Percentiles rank a stretch among this genome's conserved stretches.
Conservation (phyloP, 176 grass and related monocot genomes). For the Ananas comosus region DNA sequence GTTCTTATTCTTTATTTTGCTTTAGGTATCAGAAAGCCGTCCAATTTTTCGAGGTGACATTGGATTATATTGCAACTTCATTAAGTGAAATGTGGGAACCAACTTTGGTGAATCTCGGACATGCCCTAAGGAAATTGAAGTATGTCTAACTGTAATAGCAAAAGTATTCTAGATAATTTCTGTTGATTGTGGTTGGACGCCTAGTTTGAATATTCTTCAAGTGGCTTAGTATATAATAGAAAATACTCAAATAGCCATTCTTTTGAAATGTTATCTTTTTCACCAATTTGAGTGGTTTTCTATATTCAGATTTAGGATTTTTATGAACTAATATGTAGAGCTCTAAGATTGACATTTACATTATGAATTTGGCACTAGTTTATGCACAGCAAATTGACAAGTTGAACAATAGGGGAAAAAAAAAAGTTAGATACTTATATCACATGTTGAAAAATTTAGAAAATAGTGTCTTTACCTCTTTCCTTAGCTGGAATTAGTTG, state of each 20-base stretch:
- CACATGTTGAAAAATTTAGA: no score
- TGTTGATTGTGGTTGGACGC: not conserved
- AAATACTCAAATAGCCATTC: no score
- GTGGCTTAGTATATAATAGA: not conserved
- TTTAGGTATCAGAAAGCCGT: constrained; percentile 28
- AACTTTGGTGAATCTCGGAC: constrained; percentile 95
- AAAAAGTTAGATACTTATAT: no score
- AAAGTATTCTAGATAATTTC: not conserved
- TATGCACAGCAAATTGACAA: no score
- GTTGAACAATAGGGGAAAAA: no score
- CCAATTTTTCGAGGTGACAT: constrained; percentile 75
- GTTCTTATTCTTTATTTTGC: constrained; percentile 5
- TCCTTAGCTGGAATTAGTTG: not conserved
- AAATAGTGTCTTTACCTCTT: not conserved
- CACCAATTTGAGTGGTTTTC: not conserved
- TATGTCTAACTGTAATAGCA: constrained; percentile 23
- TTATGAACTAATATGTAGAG: no score
- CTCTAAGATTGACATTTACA: no score
- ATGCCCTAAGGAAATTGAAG: constrained; percentile 80
- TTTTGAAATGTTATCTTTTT: no score
- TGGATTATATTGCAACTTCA: constrained; percentile 57
- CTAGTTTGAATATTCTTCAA: constrained; percentile 1
- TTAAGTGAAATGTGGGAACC: constrained; percentile 91
- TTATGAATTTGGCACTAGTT: no score
- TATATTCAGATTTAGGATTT: no score